These are phyloP conservation scores for Microstegium vimineum DNA, from an alignment of 176 grass and related monocot species.

Conservation along the genomic window DNA sequence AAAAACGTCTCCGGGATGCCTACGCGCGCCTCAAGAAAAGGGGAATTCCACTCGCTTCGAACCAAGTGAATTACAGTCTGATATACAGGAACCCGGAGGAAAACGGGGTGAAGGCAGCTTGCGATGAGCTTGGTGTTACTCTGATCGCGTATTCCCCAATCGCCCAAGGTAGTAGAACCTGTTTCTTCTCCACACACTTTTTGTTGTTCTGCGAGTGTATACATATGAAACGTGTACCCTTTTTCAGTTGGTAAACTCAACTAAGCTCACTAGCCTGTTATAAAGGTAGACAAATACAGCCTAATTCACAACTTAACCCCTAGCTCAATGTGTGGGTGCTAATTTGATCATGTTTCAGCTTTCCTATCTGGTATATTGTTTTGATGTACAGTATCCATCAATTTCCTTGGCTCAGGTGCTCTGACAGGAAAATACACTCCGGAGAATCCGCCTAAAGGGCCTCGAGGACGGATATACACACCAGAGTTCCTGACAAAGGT, in stretches of 20 bases:
- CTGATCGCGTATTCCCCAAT: slow-evolving; percentile 76
- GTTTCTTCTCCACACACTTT: background rate
- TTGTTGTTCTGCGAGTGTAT: background rate
- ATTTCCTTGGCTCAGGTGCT: slow-evolving; percentile 34
- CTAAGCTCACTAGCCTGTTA: background rate
- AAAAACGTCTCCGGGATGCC: slow-evolving; percentile 65
- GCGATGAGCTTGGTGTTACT: slow-evolving; percentile 68
- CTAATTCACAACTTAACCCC: background rate
- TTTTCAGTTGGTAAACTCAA: background rate
- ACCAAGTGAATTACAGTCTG: slow-evolving; percentile 79
- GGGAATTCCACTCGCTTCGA: slow-evolving; percentile 59
- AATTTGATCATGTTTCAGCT: background rate
- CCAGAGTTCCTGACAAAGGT: slow-evolving; percentile 64
- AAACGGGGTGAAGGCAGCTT: slow-evolving; percentile 66
- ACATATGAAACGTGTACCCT: background rate
- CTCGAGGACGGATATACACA: slow-evolving; percentile 58
- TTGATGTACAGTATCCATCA: background rate
- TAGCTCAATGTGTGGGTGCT: background rate
- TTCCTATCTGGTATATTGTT: background rate
- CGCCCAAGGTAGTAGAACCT: slow-evolving; percentile 49
- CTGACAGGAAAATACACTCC: slow-evolving; percentile 76
- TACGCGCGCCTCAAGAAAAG: slow-evolving; percentile 59
- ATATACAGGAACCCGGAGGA: slow-evolving; percentile 62
- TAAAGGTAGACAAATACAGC: background rate
- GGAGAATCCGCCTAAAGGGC: slow-evolving; percentile 61